These are phyloP conservation scores for Ophiocordyceps camponoti-saundersi DNA, from an alignment of 2,329 filamentous ascomycete genomes.

Conservation along the genomic window DNA sequence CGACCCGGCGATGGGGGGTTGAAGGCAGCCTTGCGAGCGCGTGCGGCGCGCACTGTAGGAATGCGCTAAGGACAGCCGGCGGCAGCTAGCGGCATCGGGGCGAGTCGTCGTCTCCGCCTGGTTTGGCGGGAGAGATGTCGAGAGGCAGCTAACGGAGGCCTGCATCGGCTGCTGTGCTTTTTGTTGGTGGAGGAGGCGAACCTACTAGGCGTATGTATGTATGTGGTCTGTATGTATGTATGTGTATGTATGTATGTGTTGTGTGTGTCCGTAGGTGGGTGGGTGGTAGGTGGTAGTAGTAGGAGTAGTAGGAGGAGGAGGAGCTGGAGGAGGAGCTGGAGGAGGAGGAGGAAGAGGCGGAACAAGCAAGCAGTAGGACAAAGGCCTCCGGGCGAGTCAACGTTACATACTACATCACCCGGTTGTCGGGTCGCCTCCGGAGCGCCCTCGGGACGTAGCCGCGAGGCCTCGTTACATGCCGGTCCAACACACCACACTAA, in stretches of 20 bases:
- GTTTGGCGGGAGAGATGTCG: background rate
- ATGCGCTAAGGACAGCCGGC: background rate
- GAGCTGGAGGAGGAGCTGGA: too few relatives aligned
- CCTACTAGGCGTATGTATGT: too few relatives aligned
- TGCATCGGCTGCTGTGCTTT: background rate
- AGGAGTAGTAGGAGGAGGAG: too few relatives aligned
- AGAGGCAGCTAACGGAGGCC: background rate
- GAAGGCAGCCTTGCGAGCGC: background rate
- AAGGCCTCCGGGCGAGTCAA: slow-evolving; percentile 2
- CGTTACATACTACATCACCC: slow-evolving; percentile 3
- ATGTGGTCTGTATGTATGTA: too few relatives aligned
- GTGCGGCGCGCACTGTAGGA: background rate
- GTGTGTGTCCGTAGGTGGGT: too few relatives aligned
- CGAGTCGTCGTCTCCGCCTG: too few relatives aligned
- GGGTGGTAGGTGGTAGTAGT: too few relatives aligned
- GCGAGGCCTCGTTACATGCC: background rate
- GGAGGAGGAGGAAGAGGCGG: too few relatives aligned
- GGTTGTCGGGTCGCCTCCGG: background rate
- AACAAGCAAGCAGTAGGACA: background rate
- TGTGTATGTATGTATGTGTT: too few relatives aligned
- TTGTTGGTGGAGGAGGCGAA: background rate
- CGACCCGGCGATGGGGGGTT: background rate
- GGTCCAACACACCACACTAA: background rate
- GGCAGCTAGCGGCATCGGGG: background rate
- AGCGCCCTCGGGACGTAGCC: background rate